Base-by-base conservation (phyloP, 1,284 basidiomycete genomes). In the Cutaneotrichosporon curvatum region DNA sequence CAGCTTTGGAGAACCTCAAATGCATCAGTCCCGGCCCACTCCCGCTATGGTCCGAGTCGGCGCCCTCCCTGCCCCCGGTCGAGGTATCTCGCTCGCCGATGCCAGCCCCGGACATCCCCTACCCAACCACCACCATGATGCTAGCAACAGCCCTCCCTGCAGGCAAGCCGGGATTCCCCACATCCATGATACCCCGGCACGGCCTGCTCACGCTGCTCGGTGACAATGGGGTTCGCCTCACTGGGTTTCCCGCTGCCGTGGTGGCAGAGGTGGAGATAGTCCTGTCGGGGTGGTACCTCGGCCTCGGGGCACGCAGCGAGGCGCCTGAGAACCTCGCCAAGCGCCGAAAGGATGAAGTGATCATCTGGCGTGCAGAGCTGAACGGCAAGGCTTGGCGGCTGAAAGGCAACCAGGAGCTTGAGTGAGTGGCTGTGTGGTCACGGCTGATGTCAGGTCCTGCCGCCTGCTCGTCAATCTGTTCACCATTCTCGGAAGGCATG, bases 361-460 rank as follows among this genome's bases (percentile, higher is more conserved):
- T 44, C 1, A 59, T 49, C 9, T 70, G 62, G 59, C 56, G 45
- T 18, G 55, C 60, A 4, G 54, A 60, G 32, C 51, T 70, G 14
- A 48, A 48, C 6, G 66, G 63, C 2, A 54, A 57, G 16, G 60
- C 57, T 2, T 70, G 68, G 68, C 63, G 61, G 18, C 34, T 57
- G 25, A 64, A 64, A 25, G 65, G 68, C 2, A 57, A 48, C 25
- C 53, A 64, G 38, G 68, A 70, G 50, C 51, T 68, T 1, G 62
- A 64, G 66, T 68, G 38, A 48, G 68, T 63, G 4, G 22, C 16
- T 14, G 16, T 18, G 11, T 49, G 16, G 25, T 7, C 16, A 3
- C 28, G 15, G 15, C 45, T 47, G 16, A 44, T 31, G 1, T 2
- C 30, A 67, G 65, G 40, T 57, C 63, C 0, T 62, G 68, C 28